phyloP scores from a whole-genome alignment of 2,329 filamentous ascomycete species.

The Gnomoniopsis sp. region DNA sequence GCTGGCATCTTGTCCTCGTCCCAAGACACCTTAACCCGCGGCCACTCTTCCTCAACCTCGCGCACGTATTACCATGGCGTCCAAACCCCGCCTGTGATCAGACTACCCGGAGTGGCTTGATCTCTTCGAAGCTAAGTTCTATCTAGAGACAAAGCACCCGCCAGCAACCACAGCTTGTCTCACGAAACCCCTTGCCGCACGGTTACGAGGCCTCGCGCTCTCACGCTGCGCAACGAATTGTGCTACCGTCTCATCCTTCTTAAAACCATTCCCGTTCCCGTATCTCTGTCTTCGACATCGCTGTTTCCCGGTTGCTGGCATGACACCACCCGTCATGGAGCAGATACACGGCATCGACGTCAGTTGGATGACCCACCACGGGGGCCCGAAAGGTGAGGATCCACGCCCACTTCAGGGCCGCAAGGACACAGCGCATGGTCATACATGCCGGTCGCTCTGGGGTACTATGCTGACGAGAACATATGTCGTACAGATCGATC shows the following conservation, averaged over 20 bases:
- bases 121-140: not conserved
- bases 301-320: not conserved
- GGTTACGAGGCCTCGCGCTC: not conserved
- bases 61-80: slow-evolving; percentile 12
- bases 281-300: not conserved
- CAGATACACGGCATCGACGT: slow-evolving; percentile 80
- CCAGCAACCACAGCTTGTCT: not conserved
- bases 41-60: not conserved
- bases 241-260: not conserved
- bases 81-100: slow-evolving; percentile 16
- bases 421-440: not conserved
- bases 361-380: slow-evolving; percentile 77
- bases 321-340: slow-evolving; percentile 58
- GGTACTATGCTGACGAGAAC: slow-evolving; percentile 6
- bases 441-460: not conserved
- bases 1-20: not conserved
- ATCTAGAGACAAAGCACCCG: not conserved
- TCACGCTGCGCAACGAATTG: not conserved
- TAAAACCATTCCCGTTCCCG: not conserved
- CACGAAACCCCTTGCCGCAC: not conserved
- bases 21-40: not conserved
- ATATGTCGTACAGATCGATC: slow-evolving; percentile 13
- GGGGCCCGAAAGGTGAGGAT: slow-evolving; percentile 72
- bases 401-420: not conserved
- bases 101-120: slow-evolving; percentile 3